Percentiles rank a stretch among this genome's conserved stretches.
These are phyloP conservation scores for Nyssa sinensis DNA, from an alignment of 148 eudicot species.

Conservation along the genomic window DNA sequence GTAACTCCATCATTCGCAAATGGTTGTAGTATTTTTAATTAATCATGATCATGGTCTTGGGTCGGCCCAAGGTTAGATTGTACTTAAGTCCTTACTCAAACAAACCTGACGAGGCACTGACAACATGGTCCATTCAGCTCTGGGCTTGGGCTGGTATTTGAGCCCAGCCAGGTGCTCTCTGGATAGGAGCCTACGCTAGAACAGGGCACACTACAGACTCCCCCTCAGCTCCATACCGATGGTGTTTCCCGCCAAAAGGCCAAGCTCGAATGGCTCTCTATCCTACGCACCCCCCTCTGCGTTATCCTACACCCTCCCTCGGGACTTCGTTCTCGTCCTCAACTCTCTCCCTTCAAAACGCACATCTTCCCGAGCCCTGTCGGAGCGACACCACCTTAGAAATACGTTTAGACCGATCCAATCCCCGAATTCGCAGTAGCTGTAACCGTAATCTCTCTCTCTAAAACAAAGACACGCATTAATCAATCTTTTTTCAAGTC, in stretches of 20 bases:
- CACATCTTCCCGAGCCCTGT: neutral
- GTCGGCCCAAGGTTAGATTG: no score
- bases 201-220: constrained; percentile 21
- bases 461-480: neutral
- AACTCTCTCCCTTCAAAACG: constrained; percentile 2
- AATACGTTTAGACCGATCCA: constrained; percentile 49
- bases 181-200: neutral
- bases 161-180: no score
- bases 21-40: no score
- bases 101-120: no score
- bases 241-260: constrained; percentile 47
- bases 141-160: no score
- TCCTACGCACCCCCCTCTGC: constrained; percentile 25
- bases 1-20: no score
- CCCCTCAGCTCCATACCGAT: constrained; percentile 3
- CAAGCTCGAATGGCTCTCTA: constrained; percentile 16
- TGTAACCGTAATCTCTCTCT: constrained; percentile 3
- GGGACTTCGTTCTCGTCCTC: constrained; percentile 6
- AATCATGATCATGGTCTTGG: no score
- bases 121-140: no score
- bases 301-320: constrained; percentile 21
- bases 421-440: constrained; percentile 54
- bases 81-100: no score
- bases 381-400: constrained; percentile 31
- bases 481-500: neutral